Conservation (phyloP, 352 stramenopile species). For the Aphanomyces euteiches region DNA sequence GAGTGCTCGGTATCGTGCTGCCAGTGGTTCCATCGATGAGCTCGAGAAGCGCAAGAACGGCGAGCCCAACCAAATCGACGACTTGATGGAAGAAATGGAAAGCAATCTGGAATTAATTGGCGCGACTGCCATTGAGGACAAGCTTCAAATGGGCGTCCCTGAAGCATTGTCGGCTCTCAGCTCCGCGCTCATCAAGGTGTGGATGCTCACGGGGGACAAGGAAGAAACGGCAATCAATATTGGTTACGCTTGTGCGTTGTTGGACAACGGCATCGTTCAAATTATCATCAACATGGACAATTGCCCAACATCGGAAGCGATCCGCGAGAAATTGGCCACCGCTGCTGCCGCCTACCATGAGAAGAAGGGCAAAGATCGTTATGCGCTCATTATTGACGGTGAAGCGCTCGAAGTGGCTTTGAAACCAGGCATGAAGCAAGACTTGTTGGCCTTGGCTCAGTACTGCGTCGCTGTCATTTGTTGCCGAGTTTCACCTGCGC, state of each 20-base stretch:
- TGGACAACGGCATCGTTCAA: constrained; percentile 81
- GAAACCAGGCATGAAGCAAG: constrained; percentile 40
- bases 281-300: constrained; percentile 67
- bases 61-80: constrained; percentile 68
- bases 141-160: constrained; percentile 87
- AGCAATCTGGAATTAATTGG: constrained; percentile 77
- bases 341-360: constrained; percentile 51
- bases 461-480: constrained; percentile 77
- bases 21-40: constrained; percentile 56
- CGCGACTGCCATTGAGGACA: constrained; percentile 90
- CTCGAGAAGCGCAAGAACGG: constrained; percentile 78
- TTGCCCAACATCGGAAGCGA: constrained; percentile 64
- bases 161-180: constrained; percentile 77
- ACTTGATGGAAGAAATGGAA: constrained; percentile 82
- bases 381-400: constrained; percentile 66
- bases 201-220: constrained; percentile 87
- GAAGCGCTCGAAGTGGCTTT: constrained; percentile 67
- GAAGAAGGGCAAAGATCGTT: constrained; percentile 41
- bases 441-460: constrained; percentile 66
- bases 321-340: constrained; percentile 46
- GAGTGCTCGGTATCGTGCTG: constrained; percentile 70
- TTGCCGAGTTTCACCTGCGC: constrained; percentile 78
- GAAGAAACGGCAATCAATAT: constrained; percentile 88
- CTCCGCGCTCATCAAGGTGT: constrained; percentile 80
- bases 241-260: constrained; percentile 82